Evolutionary conservation across 176 grass and related monocot genomes (phyloP).

Genomic region (Musa acuminata): DNA sequence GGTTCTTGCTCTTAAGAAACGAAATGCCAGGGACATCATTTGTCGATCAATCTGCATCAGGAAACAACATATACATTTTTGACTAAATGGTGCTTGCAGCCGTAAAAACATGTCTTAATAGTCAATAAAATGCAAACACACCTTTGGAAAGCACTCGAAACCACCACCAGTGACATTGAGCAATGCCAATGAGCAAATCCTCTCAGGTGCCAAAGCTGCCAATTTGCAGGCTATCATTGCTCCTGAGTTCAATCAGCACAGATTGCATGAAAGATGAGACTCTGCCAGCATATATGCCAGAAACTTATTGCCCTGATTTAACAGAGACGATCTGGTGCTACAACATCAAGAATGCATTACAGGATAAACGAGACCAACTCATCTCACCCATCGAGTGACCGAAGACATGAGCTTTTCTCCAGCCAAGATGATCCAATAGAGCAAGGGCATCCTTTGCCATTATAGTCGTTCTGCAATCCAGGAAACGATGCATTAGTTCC

Average conservation of each 20-base stretch:
- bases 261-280: neutral
- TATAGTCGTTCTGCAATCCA: constrained; percentile 41
- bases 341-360: too few relatives aligned
- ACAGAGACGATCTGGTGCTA: too few relatives aligned
- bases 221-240: constrained; percentile 71
- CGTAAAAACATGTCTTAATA: too few relatives aligned
- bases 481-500: neutral
- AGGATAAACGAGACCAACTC: too few relatives aligned
- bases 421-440: constrained; percentile 56
- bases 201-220: constrained; percentile 43
- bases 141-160: constrained; percentile 66
- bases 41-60: constrained; percentile 42
- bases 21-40: constrained; percentile 49
- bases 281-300: neutral
- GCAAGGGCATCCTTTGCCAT: constrained; percentile 66
- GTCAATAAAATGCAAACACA: neutral
- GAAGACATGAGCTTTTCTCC: constrained; percentile 50
- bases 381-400: constrained; percentile 74
- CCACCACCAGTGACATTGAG: constrained; percentile 62
- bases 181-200: constrained; percentile 51
- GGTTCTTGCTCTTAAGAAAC: constrained; percentile 65
- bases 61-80: neutral
- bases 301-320: neutral
- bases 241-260: constrained; percentile 26
- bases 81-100: neutral